These are phyloP conservation scores for Hymenoscyphus albidus DNA, from an alignment of 2,329 filamentous ascomycete genomes.

Conservation along the genomic window DNA sequence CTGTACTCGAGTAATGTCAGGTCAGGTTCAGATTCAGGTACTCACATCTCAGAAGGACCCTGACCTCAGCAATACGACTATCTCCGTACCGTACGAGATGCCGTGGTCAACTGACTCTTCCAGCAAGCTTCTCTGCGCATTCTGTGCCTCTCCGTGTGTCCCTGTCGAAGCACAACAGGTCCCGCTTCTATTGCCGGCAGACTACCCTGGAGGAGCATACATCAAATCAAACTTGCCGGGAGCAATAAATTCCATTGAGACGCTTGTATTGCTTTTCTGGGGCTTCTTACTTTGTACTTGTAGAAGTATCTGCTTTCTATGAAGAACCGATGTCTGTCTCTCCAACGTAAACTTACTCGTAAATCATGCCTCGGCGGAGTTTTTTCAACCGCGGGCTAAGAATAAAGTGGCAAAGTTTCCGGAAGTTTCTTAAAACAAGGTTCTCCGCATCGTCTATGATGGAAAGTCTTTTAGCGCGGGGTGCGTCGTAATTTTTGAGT, in stretches of 20 bases:
- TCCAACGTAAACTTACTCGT: background rate
- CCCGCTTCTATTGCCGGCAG: background rate
- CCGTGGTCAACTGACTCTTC: constrained; percentile 5
- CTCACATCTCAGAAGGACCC: too few relatives aligned
- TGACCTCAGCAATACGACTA: background rate
- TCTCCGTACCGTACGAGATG: background rate
- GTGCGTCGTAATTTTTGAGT: background rate
- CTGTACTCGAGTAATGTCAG: too few relatives aligned
- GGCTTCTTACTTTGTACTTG: background rate
- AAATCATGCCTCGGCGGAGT: too few relatives aligned
- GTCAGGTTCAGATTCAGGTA: too few relatives aligned
- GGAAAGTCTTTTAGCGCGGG: background rate
- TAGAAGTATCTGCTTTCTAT: too few relatives aligned
- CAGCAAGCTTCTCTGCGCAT: background rate
- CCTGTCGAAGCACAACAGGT: background rate
- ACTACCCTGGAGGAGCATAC: background rate
- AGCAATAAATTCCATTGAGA: background rate
- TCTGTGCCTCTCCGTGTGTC: background rate
- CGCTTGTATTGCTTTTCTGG: background rate
- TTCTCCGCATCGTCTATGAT: background rate
- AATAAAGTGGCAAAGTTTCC: background rate
- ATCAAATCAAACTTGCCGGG: background rate
- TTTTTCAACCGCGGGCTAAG: background rate
- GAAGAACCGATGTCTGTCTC: background rate
- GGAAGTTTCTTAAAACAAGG: background rate